Base-by-base conservation (phyloP, 2,329 filamentous ascomycete species). In the Cytospora piceicola region DNA sequence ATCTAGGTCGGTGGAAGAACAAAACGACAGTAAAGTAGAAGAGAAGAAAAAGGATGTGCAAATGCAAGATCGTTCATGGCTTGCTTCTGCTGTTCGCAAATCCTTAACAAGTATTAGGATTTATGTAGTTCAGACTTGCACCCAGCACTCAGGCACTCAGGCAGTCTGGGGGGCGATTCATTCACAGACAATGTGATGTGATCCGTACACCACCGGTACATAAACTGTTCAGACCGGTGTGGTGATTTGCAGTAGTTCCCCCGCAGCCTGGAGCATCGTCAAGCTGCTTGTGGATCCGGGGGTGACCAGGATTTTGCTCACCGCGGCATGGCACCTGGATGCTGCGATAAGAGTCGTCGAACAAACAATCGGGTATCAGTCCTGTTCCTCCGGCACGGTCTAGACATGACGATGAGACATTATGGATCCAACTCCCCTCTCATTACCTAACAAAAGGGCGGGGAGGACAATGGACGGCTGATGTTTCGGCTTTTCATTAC, bases 191-290 rank as follows among this genome's bases (percentile, higher is more conserved):
- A 14, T 49, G 24, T 49, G 46, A n/a, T 49, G 46, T 49, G 22
- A 49, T 24, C 46, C 8, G 46, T 49, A 49, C 2, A 22, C n/a
- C n/a, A n/a, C n/a, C n/a, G n/a, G n/a, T n/a, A n/a, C n/a, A n/a
- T 24, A 49, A 36, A 49, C 46, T 20, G 46, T 24, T 11, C n/a
- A 24, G n/a, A 49, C 46, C 46, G 46, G 46, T 49, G 46, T 49
- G 22, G 46, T 49, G 46, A 49, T 49, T 49, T 49, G 46, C 46
- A 49, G 46, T 49, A 49, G 46, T 24, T 49, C 46, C n/a, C 46
- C 46, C n/a, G 46, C 46, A 49, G n/a, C n/a, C n/a, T 49, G n/a
- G n/a, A 49, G 46, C 46, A 49, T 5, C 12, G 46, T 49, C 46
- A 49, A 49, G n/a, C n/a, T 49, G 46, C 24, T 12, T 49, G 46